Percentiles rank a stretch among this genome's conserved stretches.
Conservation (phyloP, 805 yeast genomes). For the Schizosaccharomyces japonicus region DNA sequence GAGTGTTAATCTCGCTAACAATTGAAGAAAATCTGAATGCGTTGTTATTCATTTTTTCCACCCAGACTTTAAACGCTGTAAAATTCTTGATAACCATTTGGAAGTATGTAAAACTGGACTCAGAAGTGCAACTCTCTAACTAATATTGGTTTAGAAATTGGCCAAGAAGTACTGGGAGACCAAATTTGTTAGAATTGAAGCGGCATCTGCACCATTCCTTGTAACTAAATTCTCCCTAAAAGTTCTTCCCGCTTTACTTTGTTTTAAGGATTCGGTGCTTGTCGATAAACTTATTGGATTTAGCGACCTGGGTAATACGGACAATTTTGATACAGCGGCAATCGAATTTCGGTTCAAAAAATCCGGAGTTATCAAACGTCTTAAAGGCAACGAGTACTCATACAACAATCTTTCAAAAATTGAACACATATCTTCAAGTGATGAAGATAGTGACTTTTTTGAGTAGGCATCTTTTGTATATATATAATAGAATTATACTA, state of each 20-base stretch:
- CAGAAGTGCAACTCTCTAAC: background rate
- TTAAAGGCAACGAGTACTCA: background rate
- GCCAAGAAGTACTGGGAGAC: conserved; percentile 37
- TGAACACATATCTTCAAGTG: background rate
- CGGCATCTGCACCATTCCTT: conserved; percentile 46
- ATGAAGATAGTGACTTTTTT: background rate
- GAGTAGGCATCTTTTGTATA: background rate
- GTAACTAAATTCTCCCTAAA: conserved; percentile 38
- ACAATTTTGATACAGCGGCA: conserved; percentile 24
- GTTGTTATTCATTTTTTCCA: conserved; percentile 42
- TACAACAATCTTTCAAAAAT: background rate
- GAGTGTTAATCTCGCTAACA: background rate
- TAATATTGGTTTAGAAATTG: conserved; percentile 18
- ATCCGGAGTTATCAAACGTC: conserved; percentile 7
- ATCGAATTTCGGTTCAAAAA: conserved; percentile 22
- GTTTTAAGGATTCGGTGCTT: conserved; percentile 38
- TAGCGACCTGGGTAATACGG: conserved; percentile 27
- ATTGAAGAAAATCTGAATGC: conserved; percentile 13
- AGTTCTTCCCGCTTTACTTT: conserved; percentile 46
- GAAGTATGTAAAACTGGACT: background rate
- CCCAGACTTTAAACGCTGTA: conserved; percentile 36
- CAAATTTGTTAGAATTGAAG: conserved; percentile 30
- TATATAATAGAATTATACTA: background rate
- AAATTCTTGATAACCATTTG: conserved; percentile 28
- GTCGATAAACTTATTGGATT: conserved; percentile 43